phyloP scores from a whole-genome alignment of 768 basidiomycete species.

The Erythrobasidium yunnanense region DNA sequence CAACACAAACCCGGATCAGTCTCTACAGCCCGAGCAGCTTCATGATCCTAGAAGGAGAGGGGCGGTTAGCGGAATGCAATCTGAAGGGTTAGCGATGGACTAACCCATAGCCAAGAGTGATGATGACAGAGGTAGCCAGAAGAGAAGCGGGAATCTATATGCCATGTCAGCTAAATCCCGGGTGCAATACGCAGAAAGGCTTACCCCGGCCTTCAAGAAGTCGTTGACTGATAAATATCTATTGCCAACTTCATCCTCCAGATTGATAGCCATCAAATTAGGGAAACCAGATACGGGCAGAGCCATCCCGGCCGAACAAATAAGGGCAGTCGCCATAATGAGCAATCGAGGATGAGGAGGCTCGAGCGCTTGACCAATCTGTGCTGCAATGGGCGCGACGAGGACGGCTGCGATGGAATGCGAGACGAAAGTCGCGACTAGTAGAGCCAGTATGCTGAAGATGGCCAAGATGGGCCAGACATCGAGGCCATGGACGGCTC shows the following conservation, averaged over 20 bases:
- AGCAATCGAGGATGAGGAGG: slow-evolving; percentile 64
- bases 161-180: slow-evolving; percentile 39
- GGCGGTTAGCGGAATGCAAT: no score
- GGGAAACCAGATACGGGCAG: slow-evolving; percentile 99
- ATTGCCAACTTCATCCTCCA: slow-evolving; percentile 88
- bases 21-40: slow-evolving; percentile 16
- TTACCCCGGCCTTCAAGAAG: slow-evolving; percentile 19
- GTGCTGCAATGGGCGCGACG: slow-evolving; percentile 87
- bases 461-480: slow-evolving; percentile 40
- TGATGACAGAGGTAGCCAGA: slow-evolving; percentile 71
- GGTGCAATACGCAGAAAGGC: neutral
- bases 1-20: no score
- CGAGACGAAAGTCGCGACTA: slow-evolving; percentile 89
- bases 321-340: slow-evolving; percentile 75
- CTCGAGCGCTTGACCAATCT: slow-evolving; percentile 70
- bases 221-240: slow-evolving; percentile 48
- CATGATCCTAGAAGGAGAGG: slow-evolving; percentile 8
- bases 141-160: slow-evolving; percentile 91
- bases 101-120: slow-evolving; percentile 64
- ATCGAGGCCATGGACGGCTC: slow-evolving; percentile 34
- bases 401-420: slow-evolving; percentile 79
- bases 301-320: slow-evolving; percentile 94
- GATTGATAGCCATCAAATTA: slow-evolving; percentile 56
- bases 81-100: neutral
- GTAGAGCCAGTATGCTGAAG: slow-evolving; percentile 40